phyloP scores from a whole-genome alignment of 2,329 filamentous ascomycete species.

The Epichloe glyceriae region DNA sequence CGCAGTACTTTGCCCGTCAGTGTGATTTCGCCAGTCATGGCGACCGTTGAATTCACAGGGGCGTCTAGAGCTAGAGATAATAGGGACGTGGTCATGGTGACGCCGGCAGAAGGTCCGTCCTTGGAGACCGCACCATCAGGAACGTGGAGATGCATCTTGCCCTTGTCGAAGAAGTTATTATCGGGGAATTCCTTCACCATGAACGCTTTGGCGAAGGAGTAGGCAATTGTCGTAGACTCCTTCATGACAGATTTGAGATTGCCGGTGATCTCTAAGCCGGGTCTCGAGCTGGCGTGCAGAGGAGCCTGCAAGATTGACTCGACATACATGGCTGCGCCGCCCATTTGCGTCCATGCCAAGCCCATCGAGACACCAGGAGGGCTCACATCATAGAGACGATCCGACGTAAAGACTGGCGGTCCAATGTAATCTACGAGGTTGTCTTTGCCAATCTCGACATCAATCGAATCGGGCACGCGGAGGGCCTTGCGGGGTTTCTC shows the following conservation, averaged over 20 bases:
- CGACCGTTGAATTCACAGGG: slow-evolving; percentile 70
- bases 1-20: slow-evolving; percentile 92
- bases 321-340: slow-evolving; percentile 90
- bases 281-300: slow-evolving; percentile 58
- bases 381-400: slow-evolving; percentile 86
- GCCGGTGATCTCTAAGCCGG: slow-evolving; percentile 79
- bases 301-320: slow-evolving; percentile 88
- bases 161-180: slow-evolving; percentile 94
- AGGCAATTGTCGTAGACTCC: slow-evolving; percentile 88
- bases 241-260: slow-evolving; percentile 98
- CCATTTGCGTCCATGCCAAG: slow-evolving; percentile 94
- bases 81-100: slow-evolving; percentile 95
- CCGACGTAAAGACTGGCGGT: slow-evolving; percentile 87
- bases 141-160: slow-evolving; percentile 88
- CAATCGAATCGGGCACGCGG: slow-evolving; percentile 73
- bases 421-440: slow-evolving; percentile 96
- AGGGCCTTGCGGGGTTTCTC: slow-evolving; percentile 63
- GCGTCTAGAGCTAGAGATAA: slow-evolving; percentile 72
- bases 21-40: slow-evolving; percentile 96
- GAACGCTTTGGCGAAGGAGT: slow-evolving; percentile 86
- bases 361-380: slow-evolving; percentile 96
- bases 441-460: slow-evolving; percentile 74
- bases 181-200: slow-evolving; percentile 76
- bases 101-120: slow-evolving; percentile 83
- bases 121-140: slow-evolving; percentile 94